Evolutionary conservation across 176 grass and related monocot genomes (phyloP), one percentile per base, ranked within the genome.

Genomic region (Puccinellia tenuiflora): DNA sequence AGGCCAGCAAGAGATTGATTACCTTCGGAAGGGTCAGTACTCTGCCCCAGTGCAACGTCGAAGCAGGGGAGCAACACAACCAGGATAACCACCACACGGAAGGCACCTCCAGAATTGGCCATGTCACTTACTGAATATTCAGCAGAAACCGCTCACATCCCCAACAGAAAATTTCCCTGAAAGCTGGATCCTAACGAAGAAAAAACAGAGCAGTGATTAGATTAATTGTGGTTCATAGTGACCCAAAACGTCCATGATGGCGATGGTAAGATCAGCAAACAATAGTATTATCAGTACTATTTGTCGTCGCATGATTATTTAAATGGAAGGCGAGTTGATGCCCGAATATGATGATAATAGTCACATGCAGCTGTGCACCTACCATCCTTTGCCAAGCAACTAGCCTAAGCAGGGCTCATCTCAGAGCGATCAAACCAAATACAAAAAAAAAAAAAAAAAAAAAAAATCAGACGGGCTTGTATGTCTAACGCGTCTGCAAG

Each of bases 1-100:
- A 7, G 14, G 9, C 29, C 6, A 42, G 14, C 4, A 26, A 54
- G 56, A 71, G 48, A 72, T 78, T 90, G 43, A 52, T 85, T 89
- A 90, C 88, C 83, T 69, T 90, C 88, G 0, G 73, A 82, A 65
- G 88, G 88, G 46, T 86, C 73, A 64, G 79, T 82, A 22, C 35
- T 71, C 61, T 86, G 79, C 43, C 79, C 88, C 28, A 55, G 2
- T 39, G 54, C 26, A 82, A 70, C 72, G 52, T 78, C 73, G 73
- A 77, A 82, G 25, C 45, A 82, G 26, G 83, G 54, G 34, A 90
- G 88, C 34, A 90, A 18, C 45, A 82, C 54, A 71, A 46, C 5
- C 55, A 82, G 47, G 21, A 43, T 55, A 43, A 55, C 3, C 26
- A 46, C 12, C 35, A 56, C 83, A 28, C 72, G 64, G 42, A 78